A percentile compares a stretch with the other conserved stretches of the same genome.
phyloP scores from a whole-genome alignment of 441 rosid species.

The Daphne laureola region DNA sequence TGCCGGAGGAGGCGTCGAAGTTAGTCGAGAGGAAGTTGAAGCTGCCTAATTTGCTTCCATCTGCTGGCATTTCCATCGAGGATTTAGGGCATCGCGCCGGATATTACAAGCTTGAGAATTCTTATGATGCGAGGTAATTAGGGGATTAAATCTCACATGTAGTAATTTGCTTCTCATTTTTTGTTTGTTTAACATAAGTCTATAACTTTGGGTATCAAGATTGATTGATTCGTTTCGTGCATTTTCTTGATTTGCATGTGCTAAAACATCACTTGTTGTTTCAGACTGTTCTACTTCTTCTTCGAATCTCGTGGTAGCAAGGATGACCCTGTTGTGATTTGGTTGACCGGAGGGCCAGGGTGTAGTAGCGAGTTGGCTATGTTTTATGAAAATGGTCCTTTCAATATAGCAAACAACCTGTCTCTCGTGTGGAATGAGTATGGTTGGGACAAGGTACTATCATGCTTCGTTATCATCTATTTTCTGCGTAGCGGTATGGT shows the following conservation, averaged over 20 bases:
- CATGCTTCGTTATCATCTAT: background rate
- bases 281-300: slow-evolving; percentile 91
- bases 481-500: background rate
- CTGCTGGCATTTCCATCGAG: slow-evolving; percentile 33
- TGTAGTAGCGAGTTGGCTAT: slow-evolving; percentile 92
- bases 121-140: slow-evolving; percentile 63
- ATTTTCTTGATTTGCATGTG: background rate
- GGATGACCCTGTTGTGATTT: slow-evolving; percentile 78
- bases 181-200: background rate
- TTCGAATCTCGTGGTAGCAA: slow-evolving; percentile 76
- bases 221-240: too few relatives aligned
- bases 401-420: slow-evolving; percentile 65
- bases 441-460: slow-evolving; percentile 83
- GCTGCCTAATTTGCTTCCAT: slow-evolving; percentile 47
- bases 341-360: slow-evolving; percentile 99
- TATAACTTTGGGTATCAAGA: too few relatives aligned
- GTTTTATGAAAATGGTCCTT: slow-evolving; percentile 97
- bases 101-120: slow-evolving; percentile 68
- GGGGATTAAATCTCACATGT: background rate
- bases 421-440: slow-evolving; percentile 83
- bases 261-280: slow-evolving; percentile 7
- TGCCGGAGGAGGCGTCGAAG: slow-evolving; percentile 18
- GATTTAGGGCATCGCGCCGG: slow-evolving; percentile 94
- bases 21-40: slow-evolving; percentile 61
- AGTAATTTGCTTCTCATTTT: background rate